Percentiles rank a stretch among this genome's conserved stretches.
phyloP scores from a whole-genome alignment of 1,284 basidiomycete species.

The Rhodotorula sp. region DNA sequence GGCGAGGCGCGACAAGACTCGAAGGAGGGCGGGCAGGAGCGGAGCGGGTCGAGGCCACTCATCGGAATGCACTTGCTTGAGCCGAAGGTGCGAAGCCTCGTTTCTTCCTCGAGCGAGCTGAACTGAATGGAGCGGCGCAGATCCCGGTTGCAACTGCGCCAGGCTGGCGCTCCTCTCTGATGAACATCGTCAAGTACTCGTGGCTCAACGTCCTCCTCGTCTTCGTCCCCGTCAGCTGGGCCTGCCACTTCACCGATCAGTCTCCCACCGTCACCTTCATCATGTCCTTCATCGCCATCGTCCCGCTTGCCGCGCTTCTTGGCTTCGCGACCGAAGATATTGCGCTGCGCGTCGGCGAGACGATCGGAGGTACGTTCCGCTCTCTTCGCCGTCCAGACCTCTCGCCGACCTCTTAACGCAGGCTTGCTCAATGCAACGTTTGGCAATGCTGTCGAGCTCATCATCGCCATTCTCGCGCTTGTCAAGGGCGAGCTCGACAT shows the following conservation, averaged over 20 bases:
- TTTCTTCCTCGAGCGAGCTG: too few relatives aligned
- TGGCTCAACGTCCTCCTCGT: slow-evolving; percentile 58
- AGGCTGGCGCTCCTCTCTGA: slow-evolving; percentile 46
- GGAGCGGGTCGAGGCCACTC: neutral
- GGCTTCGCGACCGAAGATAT: slow-evolving; percentile 47
- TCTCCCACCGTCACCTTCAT: slow-evolving; percentile 61
- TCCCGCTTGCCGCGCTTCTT: slow-evolving; percentile 40
- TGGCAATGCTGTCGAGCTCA: slow-evolving; percentile 62
- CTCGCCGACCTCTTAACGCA: neutral
- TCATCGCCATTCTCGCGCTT: slow-evolving; percentile 76
- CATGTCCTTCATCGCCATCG: slow-evolving; percentile 48
- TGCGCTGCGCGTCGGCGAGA: slow-evolving; percentile 44
- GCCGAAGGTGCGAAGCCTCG: slow-evolving; percentile 2
- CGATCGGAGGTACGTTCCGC: slow-evolving; percentile 54
- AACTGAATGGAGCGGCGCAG: neutral
- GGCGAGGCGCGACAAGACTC: neutral
- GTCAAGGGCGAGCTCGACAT: slow-evolving; percentile 77
- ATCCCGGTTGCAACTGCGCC: slow-evolving; percentile 22
- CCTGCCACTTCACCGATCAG: slow-evolving; percentile 47
- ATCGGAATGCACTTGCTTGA: slow-evolving; percentile 15
- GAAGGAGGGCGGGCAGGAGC: neutral
- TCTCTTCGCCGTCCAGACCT: too few relatives aligned
- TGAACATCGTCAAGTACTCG: slow-evolving; percentile 53
- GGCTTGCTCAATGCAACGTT: slow-evolving; percentile 65
- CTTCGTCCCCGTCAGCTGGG: slow-evolving; percentile 54